These are phyloP conservation scores for Amylocystis lapponica DNA, from an alignment of 768 basidiomycete genomes.

Conservation along the genomic window DNA sequence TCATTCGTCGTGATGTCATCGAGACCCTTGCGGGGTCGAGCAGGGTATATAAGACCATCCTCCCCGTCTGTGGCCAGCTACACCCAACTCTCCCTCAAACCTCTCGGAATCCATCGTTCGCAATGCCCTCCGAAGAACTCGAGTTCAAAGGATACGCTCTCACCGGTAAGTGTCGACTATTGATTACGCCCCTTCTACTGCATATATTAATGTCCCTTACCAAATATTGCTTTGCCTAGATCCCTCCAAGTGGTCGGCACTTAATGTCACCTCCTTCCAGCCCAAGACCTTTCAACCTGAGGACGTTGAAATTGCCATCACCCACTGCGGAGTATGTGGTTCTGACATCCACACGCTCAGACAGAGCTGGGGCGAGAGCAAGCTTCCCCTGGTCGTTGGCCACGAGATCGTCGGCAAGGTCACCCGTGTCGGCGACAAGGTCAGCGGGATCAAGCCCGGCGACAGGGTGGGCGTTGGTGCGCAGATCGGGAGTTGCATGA, in stretches of 20 bases:
- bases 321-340: slow-evolving; percentile 41
- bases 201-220: background rate
- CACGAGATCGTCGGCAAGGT: slow-evolving; percentile 53
- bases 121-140: no score
- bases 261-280: slow-evolving; percentile 38
- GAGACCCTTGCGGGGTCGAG: no score
- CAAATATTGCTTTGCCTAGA: background rate
- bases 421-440: slow-evolving; percentile 45
- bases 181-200: background rate
- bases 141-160: slow-evolving; percentile 18
- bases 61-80: no score
- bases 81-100: no score
- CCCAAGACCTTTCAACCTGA: slow-evolving; percentile 45
- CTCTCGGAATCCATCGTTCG: no score
- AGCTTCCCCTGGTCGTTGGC: slow-evolving; percentile 16
- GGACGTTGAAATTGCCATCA: slow-evolving; percentile 49
- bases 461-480: slow-evolving; percentile 46
- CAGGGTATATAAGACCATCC: no score
- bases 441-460: slow-evolving; percentile 48
- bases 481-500: slow-evolving; percentile 44
- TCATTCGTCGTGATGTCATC: no score
- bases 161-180: slow-evolving; percentile 1
- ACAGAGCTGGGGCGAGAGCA: slow-evolving; percentile 25
- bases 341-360: slow-evolving; percentile 42
- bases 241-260: slow-evolving; percentile 26